phyloP scores from a whole-genome alignment of 768 basidiomycete genomes.

The Calocybe indica region DNA sequence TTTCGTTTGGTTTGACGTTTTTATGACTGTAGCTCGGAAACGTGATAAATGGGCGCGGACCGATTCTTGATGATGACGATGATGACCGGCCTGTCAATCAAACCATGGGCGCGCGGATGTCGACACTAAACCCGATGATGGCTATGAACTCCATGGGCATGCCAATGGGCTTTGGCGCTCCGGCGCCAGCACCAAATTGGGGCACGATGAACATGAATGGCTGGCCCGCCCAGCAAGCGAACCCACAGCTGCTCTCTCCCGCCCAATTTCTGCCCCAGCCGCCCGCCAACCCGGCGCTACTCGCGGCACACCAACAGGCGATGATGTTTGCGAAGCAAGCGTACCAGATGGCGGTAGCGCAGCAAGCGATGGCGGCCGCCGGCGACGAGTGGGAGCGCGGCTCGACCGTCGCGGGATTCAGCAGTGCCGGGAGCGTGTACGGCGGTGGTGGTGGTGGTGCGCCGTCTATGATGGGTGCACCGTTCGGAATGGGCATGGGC shows the following conservation, averaged over 20 bases:
- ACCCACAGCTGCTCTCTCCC: slow-evolving; percentile 33
- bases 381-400: slow-evolving; percentile 88
- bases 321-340: slow-evolving; percentile 85
- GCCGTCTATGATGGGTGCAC: slow-evolving; percentile 28
- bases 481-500: slow-evolving; percentile 20
- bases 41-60: slow-evolving; percentile 74
- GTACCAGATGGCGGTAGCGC: slow-evolving; percentile 86
- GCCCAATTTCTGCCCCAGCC: slow-evolving; percentile 36
- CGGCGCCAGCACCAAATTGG: slow-evolving; percentile 8
- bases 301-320: slow-evolving; percentile 82
- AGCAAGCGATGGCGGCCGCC: slow-evolving; percentile 86
- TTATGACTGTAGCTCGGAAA: slow-evolving; percentile 66
- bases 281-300: slow-evolving; percentile 48
- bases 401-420: slow-evolving; percentile 47
- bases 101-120: slow-evolving; percentile 30
- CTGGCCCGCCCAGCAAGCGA: slow-evolving; percentile 3
- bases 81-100: slow-evolving; percentile 44
- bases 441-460: slow-evolving; percentile 31
- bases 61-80: slow-evolving; percentile 50
- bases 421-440: slow-evolving; percentile 41
- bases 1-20: slow-evolving; percentile 4
- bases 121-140: slow-evolving; percentile 41
- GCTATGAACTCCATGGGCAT: slow-evolving; percentile 23
- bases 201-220: slow-evolving; percentile 12
- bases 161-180: slow-evolving; percentile 13